These are phyloP conservation scores for Oryza nivara DNA, from an alignment of 176 grass and related monocot genomes.

Conservation along the genomic window DNA sequence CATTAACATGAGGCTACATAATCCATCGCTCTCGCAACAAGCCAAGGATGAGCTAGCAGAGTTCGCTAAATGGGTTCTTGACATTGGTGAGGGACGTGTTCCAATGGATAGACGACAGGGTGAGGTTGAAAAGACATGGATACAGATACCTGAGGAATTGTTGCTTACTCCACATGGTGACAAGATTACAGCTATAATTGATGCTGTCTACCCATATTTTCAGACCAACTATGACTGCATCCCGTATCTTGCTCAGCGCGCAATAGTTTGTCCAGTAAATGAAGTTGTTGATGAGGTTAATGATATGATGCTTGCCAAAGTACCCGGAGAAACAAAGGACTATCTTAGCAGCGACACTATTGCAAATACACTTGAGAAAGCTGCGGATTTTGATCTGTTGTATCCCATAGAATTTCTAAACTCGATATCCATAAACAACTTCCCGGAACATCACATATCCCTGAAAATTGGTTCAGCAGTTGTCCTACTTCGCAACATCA, in stretches of 20 bases:
- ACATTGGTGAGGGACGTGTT: not conserved
- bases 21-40: not conserved
- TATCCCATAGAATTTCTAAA: not conserved
- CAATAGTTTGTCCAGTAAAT: no score
- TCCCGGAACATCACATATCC: not conserved
- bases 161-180: not conserved
- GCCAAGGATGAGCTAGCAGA: no score
- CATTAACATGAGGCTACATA: not conserved
- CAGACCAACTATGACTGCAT: not conserved
- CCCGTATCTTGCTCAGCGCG: not conserved
- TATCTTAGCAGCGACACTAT: no score
- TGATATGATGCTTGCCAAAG: not conserved
- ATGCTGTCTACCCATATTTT: not conserved
- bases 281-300: no score
- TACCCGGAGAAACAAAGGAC: not conserved
- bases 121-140: no score
- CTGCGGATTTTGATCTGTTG: no score
- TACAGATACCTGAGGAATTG: not conserved
- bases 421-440: not conserved
- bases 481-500: not conserved
- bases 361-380: not conserved
- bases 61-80: slow-evolving; percentile 3
- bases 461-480: slow-evolving; percentile 2
- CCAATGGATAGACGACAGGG: no score
- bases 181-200: not conserved